Conservation (phyloP, 768 basidiomycete species). For the Hygrocybe coccinea region DNA sequence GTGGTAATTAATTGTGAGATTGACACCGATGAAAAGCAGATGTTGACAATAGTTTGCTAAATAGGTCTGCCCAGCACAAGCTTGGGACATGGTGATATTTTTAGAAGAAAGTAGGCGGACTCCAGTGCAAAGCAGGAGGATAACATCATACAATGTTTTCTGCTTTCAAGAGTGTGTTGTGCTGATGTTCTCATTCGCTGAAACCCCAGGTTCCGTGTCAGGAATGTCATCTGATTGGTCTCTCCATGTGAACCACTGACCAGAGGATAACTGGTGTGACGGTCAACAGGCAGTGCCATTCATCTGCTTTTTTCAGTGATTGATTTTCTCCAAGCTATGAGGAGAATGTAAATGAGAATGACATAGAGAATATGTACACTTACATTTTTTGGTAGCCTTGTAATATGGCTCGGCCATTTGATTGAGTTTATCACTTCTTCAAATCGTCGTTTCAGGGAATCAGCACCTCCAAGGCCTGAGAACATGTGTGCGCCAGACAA, state of each 20-base stretch:
- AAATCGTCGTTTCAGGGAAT: conserved; percentile 11
- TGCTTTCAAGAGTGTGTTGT: conserved; percentile 14
- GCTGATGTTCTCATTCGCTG: conserved; percentile 15
- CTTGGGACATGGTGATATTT: conserved; percentile 22
- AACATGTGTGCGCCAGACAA: conserved; percentile 24
- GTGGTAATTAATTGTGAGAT: conserved; percentile 26
- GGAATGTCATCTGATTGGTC: conserved; percentile 19
- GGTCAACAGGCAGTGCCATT: conserved; percentile 25
- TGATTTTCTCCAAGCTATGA: conserved; percentile 29
- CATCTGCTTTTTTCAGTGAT: conserved; percentile 30
- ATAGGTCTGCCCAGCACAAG: conserved; percentile 19
- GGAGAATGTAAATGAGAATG: conserved; percentile 1
- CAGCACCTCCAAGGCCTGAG: conserved; percentile 17
- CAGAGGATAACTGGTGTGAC: conserved; percentile 26
- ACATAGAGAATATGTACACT: conserved; percentile 6
- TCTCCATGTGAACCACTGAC: conserved; percentile 24
- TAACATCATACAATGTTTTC: conserved; percentile 9
- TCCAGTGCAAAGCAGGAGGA: conserved; percentile 18
- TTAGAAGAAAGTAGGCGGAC: conserved; percentile 16
- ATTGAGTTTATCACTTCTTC: neutral
- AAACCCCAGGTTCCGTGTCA: conserved; percentile 11
- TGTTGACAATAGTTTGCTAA: conserved; percentile 17
- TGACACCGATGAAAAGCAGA: conserved; percentile 13
- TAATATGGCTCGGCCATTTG: conserved; percentile 30
- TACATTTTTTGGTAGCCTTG: conserved; percentile 31